Base-by-base conservation (phyloP, 805 yeast species). In the Peterozyma toletana region DNA sequence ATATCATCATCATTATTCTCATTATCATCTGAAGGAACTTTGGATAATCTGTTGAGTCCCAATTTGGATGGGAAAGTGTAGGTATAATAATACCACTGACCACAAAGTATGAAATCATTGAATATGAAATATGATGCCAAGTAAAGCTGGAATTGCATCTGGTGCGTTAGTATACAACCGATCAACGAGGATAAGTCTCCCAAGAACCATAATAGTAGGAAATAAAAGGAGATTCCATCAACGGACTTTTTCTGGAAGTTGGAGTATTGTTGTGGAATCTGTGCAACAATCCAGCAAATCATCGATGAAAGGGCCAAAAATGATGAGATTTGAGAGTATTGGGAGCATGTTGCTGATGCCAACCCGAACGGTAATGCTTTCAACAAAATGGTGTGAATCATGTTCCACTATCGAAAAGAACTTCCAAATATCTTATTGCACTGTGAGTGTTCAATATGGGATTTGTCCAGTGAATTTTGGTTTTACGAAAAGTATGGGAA, bases 111-210 rank as follows among this genome's bases (percentile, higher is more conserved):
- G 18, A 73, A 43, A 61, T 90, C 97, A 48, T 86, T 84, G 45
- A 71, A 62, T 41, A 91, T 67, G 57, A 86, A 89, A 62, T 90
- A 90, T 2, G 74, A 46, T 0, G 95, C 86, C 14, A 89, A 65
- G 17, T 80, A 64, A 10, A 79, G 73, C 58, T 89, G 97, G 62
- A 89, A 90, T n/a, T 83, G 78, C 39, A 88, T 66, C 48, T 90
- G 96, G 6, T 75, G 58, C 0, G 96, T 88, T 39, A 88, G 57
- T 0, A 86, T 47, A 48, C 96, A 87, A 0, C 96, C 97, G 0
- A 73, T 38, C 29, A 82, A 60, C 39, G 57, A 56, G 11, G 51
- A 49, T 11, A 57, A 41, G 38, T 64, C 68, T 17, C 67, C 68
- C 10, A 58, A 36, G 33, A 59, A 51, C 63, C 67, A 59, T 10